These are phyloP conservation scores for Creolimax fragrantissima DNA, from an alignment of 78 protist species.

Conservation along the genomic window DNA sequence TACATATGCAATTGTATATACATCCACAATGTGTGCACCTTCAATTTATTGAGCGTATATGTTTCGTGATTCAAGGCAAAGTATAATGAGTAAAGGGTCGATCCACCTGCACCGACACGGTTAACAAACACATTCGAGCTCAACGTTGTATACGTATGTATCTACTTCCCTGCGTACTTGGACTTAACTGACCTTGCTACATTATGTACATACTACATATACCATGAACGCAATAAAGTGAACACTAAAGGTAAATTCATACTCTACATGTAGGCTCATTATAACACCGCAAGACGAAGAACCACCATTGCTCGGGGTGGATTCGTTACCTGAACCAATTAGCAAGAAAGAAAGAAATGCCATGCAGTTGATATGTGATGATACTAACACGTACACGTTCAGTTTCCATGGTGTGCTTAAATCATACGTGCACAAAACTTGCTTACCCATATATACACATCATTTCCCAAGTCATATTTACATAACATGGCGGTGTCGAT, in stretches of 20 bases:
- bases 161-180: too few species aligned
- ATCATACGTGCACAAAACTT: background rate
- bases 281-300: background rate
- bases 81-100: background rate
- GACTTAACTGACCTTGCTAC: too few species aligned
- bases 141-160: too few species aligned
- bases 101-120: background rate
- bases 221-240: background rate
- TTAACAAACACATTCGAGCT: background rate
- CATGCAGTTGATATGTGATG: background rate
- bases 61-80: background rate
- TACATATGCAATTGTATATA: too few species aligned
- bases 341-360: background rate
- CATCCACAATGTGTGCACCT: too few species aligned
- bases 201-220: too few species aligned
- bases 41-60: too few species aligned
- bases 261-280: background rate
- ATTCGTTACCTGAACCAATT: background rate
- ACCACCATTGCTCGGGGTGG: background rate
- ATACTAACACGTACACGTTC: background rate
- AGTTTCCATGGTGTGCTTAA: background rate
- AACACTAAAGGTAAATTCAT: background rate
- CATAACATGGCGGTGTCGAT: too few species aligned
- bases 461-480: too few species aligned
- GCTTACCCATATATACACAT: too few species aligned